Conservation (phyloP, 1,284 basidiomycete species). For the Lignosus rhinocerotis region DNA sequence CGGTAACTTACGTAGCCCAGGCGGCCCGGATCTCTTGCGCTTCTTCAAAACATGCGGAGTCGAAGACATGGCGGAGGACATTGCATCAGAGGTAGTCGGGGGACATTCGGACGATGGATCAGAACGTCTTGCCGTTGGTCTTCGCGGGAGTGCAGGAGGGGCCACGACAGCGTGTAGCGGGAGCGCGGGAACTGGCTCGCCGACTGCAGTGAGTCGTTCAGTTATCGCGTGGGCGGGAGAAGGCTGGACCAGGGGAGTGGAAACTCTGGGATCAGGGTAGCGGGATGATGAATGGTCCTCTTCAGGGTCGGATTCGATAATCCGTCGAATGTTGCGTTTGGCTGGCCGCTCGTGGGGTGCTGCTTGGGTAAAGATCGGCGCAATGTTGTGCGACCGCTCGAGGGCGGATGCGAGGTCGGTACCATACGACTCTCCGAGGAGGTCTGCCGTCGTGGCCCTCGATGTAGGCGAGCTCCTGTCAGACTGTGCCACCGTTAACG, state of each 20-base stretch:
- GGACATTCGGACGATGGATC: too few relatives aligned
- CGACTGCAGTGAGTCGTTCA: background rate
- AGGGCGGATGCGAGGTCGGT: constrained; percentile 1
- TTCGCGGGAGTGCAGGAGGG: background rate
- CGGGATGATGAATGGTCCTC: background rate
- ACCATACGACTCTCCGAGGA: constrained; percentile 1
- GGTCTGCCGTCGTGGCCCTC: background rate
- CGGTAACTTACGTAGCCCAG: background rate
- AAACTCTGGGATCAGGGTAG: too few relatives aligned
- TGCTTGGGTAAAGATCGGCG: constrained; percentile 2
- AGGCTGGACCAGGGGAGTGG: background rate
- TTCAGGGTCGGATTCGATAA: constrained; percentile 4
- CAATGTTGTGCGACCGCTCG: background rate
- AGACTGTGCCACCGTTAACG: background rate
- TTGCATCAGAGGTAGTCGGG: background rate
- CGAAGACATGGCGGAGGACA: background rate
- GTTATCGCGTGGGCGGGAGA: background rate
- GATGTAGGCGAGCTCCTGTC: background rate
- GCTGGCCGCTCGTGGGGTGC: background rate
- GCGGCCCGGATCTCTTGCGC: background rate
- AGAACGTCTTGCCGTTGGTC: too few relatives aligned
- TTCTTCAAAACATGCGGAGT: background rate
- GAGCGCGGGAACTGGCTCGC: too few relatives aligned
- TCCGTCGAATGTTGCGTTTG: background rate
- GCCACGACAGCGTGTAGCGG: background rate